Evolutionary conservation across 2,329 filamentous ascomycete genomes (phyloP), one percentile per base, ranked within the genome.

Genomic region (Alternaria infectoria): DNA sequence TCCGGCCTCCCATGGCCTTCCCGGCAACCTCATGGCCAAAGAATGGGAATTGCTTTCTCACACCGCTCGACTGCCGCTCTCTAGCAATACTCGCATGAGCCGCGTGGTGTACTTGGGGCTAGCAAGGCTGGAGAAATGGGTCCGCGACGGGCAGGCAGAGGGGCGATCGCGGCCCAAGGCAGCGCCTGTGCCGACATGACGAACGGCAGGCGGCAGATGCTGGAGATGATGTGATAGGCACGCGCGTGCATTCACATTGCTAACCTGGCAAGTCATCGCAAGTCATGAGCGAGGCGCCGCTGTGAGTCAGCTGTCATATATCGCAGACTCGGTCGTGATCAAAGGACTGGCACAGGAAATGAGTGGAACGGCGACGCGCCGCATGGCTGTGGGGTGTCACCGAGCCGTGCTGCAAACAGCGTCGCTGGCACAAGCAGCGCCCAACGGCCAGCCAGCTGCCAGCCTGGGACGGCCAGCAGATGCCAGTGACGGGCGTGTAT

Each of bases 101-200:
- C 43, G 43, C 26, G 25, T 45, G 28, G 43, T 23, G 25, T 56
- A 17, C 54, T 28, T 25, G 10, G n/a, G 25, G 40, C 23, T 26
- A 43, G 36, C 52, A 55, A 55, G 52, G 40, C 54, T 56, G 54
- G 44, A 40, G 30, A 40, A 57, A 54, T 51, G 47, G 57, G 57
- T 50, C 55, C 49, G 40, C 28, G 59, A 45, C 28, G 15, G 50
- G 49, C 52, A 57, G 13, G 45, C 30, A 30, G 56, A 43, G 30
- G 19, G 64, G 46, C 57, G 64, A 58, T 66, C 43, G 52, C 59
- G 56, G 49, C 60, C 63, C 49, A 57, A 65, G 54, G 55, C 60
- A 62, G 52, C 55, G 30, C 49, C 59, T 62, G 15, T 62, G 59
- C 60, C 56, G 63, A 52, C 55, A 62, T 49, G 46, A 59, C 59